These are phyloP conservation scores for Kodamaea sp. DNA, from an alignment of 1,139 yeast genomes.

Conservation along the genomic window DNA sequence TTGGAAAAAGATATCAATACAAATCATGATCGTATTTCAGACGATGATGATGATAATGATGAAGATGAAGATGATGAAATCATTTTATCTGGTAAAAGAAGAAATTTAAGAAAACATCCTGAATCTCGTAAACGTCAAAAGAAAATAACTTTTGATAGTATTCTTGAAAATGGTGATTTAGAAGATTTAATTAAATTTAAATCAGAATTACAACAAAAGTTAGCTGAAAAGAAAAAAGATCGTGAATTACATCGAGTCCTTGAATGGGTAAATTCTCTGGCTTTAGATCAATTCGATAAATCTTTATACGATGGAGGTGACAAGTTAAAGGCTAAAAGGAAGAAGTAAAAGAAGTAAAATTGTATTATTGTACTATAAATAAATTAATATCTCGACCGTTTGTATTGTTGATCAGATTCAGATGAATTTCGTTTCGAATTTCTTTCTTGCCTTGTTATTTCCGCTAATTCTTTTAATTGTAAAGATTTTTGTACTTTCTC, in stretches of 20 bases:
- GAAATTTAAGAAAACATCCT: conserved; percentile 14
- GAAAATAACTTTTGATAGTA: conserved; percentile 23
- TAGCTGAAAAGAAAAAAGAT: conserved; percentile 31
- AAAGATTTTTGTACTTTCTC: conserved; percentile 60
- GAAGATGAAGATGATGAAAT: conserved; percentile 21
- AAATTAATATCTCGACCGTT: conserved; percentile 2
- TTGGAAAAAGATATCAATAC: conserved; percentile 8
- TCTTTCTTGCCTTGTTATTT: conserved; percentile 44
- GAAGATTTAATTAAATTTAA: conserved; percentile 30
- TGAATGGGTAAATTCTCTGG: conserved; percentile 62
- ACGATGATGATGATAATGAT: conserved; percentile 20
- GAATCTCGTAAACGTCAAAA: conserved; percentile 24
- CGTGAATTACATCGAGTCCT: conserved; percentile 45
- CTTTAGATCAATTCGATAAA: conserved; percentile 49
- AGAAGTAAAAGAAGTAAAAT: conserved; percentile 10
- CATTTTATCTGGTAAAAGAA: conserved; percentile 15
- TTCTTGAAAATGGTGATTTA: conserved; percentile 25
- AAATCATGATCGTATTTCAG: conserved; percentile 17
- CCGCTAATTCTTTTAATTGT: conserved; percentile 55
- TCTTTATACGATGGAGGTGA: conserved; percentile 60
- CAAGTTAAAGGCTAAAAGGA: conserved; percentile 24
- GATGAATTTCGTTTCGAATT: not conserved
- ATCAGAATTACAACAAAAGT: conserved; percentile 24
- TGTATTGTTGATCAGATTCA: not conserved
- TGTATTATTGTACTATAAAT: conserved; percentile 2